Conservation (phyloP, 768 basidiomycete genomes). For the Lactarius psammicola region DNA sequence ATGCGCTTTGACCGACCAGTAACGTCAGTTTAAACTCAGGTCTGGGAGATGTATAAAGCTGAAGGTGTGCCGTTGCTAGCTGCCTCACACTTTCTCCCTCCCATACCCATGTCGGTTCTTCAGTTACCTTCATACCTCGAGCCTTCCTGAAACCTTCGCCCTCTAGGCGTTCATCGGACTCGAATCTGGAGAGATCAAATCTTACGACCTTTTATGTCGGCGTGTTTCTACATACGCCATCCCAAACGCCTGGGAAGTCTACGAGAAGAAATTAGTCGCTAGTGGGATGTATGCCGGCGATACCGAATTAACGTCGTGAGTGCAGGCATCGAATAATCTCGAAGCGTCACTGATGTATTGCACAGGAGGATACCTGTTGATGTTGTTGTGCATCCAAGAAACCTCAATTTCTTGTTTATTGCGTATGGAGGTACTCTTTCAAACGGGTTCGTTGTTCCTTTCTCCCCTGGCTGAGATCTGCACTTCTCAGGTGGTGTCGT, state of each 20-base stretch:
- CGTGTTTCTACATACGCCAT: conserved; percentile 64
- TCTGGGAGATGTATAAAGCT: conserved; percentile 3
- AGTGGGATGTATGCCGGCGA: conserved; percentile 43
- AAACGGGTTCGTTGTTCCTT: not conserved
- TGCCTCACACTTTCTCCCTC: conserved; percentile 63
- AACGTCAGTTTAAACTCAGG: conserved; percentile 35
- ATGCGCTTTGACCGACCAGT: conserved; percentile 47
- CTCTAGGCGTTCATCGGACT: conserved; percentile 48
- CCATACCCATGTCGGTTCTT: conserved; percentile 62
- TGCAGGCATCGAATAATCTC: conserved; percentile 6
- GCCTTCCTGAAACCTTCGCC: conserved; percentile 8
- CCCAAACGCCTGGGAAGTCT: conserved; percentile 73
- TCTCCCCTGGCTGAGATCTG: not conserved
- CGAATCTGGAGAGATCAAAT: conserved; percentile 59
- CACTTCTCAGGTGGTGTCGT: conserved; percentile 53
- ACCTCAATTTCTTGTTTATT: conserved; percentile 68
- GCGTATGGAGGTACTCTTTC: conserved; percentile 64
- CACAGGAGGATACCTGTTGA: conserved; percentile 50
- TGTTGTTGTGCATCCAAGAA: conserved; percentile 63
- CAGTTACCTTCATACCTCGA: conserved; percentile 7
- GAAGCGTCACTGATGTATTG: conserved; percentile 16
- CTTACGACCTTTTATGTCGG: conserved; percentile 72
- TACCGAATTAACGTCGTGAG: conserved; percentile 40
- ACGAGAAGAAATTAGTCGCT: conserved; percentile 55
- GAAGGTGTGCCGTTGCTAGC: conserved; percentile 33